Base-by-base conservation (phyloP, 352 stramenopile genomes). In the Phytophthora chlamydospora region DNA sequence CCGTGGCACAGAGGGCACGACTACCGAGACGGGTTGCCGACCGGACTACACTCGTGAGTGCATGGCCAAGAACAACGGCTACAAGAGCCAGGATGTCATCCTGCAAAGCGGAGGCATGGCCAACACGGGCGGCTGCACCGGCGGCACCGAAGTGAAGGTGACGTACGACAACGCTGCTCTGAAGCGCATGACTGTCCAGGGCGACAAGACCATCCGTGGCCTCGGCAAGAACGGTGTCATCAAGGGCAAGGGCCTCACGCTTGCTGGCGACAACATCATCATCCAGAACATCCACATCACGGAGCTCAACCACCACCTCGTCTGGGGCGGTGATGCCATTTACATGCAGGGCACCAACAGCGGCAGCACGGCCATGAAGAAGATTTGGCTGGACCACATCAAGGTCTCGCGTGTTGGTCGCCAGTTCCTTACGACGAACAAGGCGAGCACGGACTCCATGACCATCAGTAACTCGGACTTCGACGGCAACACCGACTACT, bases 381-480 rank as follows among this genome's bases (percentile, higher is more conserved):
- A 75, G 2, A 69, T 76, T 39, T 78, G 66, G 71, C 41, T 79
- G 19, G 68, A 79, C 58, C 71, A 78, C 69, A 57, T 77, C 55
- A 73, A 71, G 42, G 32, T 77, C 13, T 68, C 53, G 11, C 46
- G 44, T 9, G 53, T 78, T 7, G 65, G 66, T 13, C 65, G 70
- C 7, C 70, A 85, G 43, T 75, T 85, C 53, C 42, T 85, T 19
- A 68, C 57, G 0, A 82, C 71, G 6, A 64, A 77, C 58, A 61
- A 51, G 39, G 69, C 62, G 0, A 63, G 70, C 12, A 51, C 58
- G 3, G 62, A 66, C 29, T 76, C 63, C 17, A 52, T 82, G 52
- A 85, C 76, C 12, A 75, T 85, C 62, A 80, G 70, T 60, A 80
- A 82, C 68, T 78, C 59, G 41, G 67, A 83, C 32, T 80, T 83